These are phyloP conservation scores for Oryza coarctata DNA, from an alignment of 176 grass and related monocot genomes.

Conservation along the genomic window DNA sequence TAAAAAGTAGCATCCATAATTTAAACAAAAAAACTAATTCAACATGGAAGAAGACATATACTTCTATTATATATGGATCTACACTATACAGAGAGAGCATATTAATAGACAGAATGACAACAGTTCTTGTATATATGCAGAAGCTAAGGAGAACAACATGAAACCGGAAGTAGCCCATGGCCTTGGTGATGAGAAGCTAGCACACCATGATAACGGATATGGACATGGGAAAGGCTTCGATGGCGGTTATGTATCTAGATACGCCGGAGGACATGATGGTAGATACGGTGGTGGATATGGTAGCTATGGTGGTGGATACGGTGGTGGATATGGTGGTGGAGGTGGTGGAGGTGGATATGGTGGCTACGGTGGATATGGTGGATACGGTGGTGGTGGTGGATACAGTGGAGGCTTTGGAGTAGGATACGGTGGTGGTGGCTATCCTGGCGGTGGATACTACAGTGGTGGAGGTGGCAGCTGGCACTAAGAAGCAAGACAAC, in stretches of 20 bases:
- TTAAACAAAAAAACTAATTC: no score
- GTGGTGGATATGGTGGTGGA: not conserved
- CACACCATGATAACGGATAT: constrained; percentile 2
- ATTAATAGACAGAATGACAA: not conserved
- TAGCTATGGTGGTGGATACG: not conserved
- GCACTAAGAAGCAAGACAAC: no score
- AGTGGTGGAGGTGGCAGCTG: not conserved
- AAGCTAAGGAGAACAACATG: constrained; percentile 9
- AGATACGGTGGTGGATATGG: not conserved
- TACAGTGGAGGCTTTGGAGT: not conserved
- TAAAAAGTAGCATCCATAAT: not conserved
- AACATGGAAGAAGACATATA: not conserved
- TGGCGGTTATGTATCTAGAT: not conserved
- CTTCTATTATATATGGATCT: not conserved
- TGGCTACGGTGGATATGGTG: not conserved
- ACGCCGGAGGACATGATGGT: not conserved
- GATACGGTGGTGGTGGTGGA: not conserved
- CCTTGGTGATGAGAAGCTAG: constrained; percentile 27
- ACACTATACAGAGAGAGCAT: not conserved
- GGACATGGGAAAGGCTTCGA: not conserved
- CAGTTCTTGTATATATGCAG: not conserved
- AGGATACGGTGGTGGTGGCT: not conserved
- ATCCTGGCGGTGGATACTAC: not conserved
- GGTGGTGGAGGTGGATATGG: constrained; percentile 16
- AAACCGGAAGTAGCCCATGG: not conserved